phyloP scores from a whole-genome alignment of 116 monocot genomes.

The Iris pallida region DNA sequence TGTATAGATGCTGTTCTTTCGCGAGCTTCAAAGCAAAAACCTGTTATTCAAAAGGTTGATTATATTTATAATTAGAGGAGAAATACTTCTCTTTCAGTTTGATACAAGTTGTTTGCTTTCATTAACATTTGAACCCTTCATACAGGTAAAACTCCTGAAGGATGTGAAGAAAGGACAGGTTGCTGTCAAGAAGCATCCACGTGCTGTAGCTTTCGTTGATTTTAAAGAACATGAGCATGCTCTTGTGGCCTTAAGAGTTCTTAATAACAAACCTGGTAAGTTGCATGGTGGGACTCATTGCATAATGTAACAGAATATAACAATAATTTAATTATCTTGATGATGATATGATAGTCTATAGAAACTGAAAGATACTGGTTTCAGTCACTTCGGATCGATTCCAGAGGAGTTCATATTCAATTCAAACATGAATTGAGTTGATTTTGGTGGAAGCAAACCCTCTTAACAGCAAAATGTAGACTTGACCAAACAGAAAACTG shows the following conservation, averaged over 20 bases:
- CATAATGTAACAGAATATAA: too few species aligned
- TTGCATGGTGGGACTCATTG: not conserved
- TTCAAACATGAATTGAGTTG: too few species aligned
- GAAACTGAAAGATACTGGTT: too few species aligned
- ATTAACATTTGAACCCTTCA: not conserved
- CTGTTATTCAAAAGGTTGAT: slow-evolving; percentile 66
- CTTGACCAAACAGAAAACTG: too few species aligned
- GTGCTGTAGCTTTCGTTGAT: slow-evolving; percentile 93
- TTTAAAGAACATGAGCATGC: slow-evolving; percentile 95
- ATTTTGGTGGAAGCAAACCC: too few species aligned
- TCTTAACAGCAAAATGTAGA: too few species aligned
- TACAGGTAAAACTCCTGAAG: slow-evolving; percentile 87
- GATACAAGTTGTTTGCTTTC: slow-evolving; percentile 7
- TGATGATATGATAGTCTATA: too few species aligned
- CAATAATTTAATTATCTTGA: too few species aligned
- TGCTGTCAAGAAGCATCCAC: slow-evolving; percentile 45
- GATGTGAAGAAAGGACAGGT: slow-evolving; percentile 62
- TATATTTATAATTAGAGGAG: not conserved
- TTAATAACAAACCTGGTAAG: slow-evolving; percentile 97
- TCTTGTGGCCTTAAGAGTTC: slow-evolving; percentile 87
- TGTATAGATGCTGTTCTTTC: slow-evolving; percentile 77
- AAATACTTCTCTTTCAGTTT: not conserved
- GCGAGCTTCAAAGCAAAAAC: slow-evolving; percentile 89
- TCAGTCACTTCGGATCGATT: too few species aligned
- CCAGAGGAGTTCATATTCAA: too few species aligned